Conservation (phyloP, 805 yeast species). For the Starmerella scarabaei region DNA sequence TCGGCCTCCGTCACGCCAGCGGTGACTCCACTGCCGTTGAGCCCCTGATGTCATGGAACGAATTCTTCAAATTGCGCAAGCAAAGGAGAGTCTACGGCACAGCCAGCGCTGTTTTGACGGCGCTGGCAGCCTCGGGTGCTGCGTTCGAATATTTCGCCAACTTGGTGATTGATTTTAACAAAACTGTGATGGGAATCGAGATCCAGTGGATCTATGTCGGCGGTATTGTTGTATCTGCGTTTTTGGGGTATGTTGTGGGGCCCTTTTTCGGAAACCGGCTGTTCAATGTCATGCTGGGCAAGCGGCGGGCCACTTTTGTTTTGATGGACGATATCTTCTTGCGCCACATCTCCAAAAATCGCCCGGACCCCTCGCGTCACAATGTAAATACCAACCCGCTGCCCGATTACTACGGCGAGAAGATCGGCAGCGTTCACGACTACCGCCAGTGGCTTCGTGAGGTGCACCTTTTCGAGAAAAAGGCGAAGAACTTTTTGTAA, state of each 20-base stretch:
- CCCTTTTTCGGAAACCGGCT: constrained; percentile 65
- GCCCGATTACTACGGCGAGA: constrained; percentile 97
- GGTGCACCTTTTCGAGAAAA: constrained; percentile 60
- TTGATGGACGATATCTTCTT: constrained; percentile 62
- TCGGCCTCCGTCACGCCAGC: constrained; percentile 5
- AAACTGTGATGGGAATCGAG: constrained; percentile 75
- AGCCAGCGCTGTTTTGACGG: constrained; percentile 54
- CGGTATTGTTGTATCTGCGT: constrained; percentile 58
- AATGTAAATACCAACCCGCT: constrained; percentile 71
- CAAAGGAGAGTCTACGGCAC: constrained; percentile 59
- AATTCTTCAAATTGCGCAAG: constrained; percentile 63
- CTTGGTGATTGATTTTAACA: constrained; percentile 77
- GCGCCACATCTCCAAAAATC: constrained; percentile 55
- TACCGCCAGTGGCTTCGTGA: constrained; percentile 96
- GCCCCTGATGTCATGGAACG: constrained; percentile 45
- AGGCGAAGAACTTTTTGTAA: constrained; percentile 25
- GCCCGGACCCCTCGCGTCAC: constrained; percentile 89
- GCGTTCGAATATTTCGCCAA: constrained; percentile 72
- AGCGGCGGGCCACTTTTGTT: constrained; percentile 22
- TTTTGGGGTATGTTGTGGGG: constrained; percentile 68
- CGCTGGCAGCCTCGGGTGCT: constrained; percentile 46
- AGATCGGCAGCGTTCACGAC: constrained; percentile 69
- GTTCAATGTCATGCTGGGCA: constrained; percentile 34
- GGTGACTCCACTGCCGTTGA: neutral
- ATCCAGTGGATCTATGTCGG: constrained; percentile 71